phyloP scores from a whole-genome alignment of 768 basidiomycete genomes.

The Amanita rimosa region DNA sequence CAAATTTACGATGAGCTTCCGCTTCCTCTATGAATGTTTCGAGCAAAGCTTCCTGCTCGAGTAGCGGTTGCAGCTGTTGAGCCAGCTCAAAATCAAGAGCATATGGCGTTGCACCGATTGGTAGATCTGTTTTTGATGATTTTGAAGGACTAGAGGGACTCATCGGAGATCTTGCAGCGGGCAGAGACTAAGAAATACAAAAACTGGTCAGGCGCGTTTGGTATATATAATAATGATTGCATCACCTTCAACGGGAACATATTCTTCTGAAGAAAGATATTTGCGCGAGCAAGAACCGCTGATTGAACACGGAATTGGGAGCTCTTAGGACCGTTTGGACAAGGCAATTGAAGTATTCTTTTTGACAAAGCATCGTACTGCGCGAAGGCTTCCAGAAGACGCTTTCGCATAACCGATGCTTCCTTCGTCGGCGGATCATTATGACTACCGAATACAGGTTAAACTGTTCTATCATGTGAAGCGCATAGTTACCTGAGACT shows the following conservation, averaged over 20 bases:
- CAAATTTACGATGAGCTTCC: conserved; percentile 83
- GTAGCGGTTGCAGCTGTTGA: conserved; percentile 67
- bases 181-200: not conserved
- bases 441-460: conserved; percentile 16
- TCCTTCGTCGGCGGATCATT: conserved; percentile 50
- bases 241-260: conserved; percentile 78
- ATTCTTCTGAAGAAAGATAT: conserved; percentile 75
- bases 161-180: conserved; percentile 1
- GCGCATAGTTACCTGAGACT: conserved; percentile 43
- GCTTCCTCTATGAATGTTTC: conserved; percentile 90
- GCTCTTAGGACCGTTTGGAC: conserved; percentile 44
- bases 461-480: too few species aligned
- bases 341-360: conserved; percentile 66
- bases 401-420: conserved; percentile 63
- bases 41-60: conserved; percentile 90
- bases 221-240: conserved; percentile 1
- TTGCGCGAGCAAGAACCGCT: conserved; percentile 70
- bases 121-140: conserved; percentile 8
- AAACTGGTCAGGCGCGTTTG: not conserved
- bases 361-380: conserved; percentile 87
- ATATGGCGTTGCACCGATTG: conserved; percentile 3
- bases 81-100: conserved; percentile 56
- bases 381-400: conserved; percentile 73
- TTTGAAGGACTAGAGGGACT: conserved; percentile 3
- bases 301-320: conserved; percentile 80